Percentiles rank a stretch among this genome's conserved stretches.
Conservation (phyloP, 225 moss, liverwort and hornwort species). For the Straminergon stramineum region DNA sequence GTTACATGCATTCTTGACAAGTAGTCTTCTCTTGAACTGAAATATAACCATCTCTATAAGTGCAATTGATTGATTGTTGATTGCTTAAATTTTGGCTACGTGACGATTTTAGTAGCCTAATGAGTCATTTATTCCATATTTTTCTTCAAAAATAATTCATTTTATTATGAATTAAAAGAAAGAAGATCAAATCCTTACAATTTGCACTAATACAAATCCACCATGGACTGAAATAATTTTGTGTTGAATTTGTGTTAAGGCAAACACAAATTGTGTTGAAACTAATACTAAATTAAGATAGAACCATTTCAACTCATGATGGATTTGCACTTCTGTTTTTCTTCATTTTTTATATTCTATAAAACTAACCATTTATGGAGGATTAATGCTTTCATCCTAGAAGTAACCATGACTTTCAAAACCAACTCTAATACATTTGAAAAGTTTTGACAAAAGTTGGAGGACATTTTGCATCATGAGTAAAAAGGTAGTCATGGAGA, state of each 20-base stretch:
- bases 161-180: not conserved
- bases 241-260: not conserved
- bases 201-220: not conserved
- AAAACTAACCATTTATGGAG: not conserved
- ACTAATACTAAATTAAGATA: not conserved
- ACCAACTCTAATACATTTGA: not conserved
- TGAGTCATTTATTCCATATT: not conserved
- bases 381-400: too few relatives aligned
- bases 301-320: fast-evolving
- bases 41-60: not conserved
- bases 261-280: not conserved
- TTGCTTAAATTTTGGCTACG: not conserved
- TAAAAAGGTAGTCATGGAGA: not conserved
- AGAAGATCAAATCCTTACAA: not conserved
- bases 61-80: not conserved
- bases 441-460: not conserved
- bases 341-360: not conserved
- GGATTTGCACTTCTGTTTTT: not conserved
- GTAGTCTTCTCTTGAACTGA: not conserved
- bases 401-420: not conserved
- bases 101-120: not conserved
- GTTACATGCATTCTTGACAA: fast-evolving
- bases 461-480: not conserved
- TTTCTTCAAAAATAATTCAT: not conserved
- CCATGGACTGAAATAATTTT: not conserved